phyloP scores from a whole-genome alignment of 2,329 filamentous ascomycete species.

The Epichloe hybrida region DNA sequence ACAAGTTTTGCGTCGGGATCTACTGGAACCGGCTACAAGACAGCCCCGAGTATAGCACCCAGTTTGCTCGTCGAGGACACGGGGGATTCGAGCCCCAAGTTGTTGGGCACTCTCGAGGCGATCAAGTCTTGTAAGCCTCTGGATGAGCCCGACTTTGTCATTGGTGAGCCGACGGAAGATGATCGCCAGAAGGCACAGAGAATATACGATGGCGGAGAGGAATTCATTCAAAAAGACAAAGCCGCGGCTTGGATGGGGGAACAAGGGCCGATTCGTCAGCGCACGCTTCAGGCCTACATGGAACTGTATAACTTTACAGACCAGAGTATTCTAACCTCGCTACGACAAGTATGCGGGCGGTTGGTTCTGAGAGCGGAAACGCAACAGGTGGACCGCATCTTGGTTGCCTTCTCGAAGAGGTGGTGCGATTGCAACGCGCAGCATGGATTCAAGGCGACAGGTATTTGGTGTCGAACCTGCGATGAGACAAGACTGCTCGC shows the following conservation, averaged over 20 bases:
- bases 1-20: slow-evolving; percentile 22
- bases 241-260: slow-evolving; percentile 86
- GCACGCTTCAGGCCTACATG: slow-evolving; percentile 68
- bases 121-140: slow-evolving; percentile 27
- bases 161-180: slow-evolving; percentile 49
- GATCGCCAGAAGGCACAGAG: slow-evolving; percentile 67
- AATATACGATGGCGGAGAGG: slow-evolving; percentile 75
- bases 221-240: slow-evolving; percentile 63
- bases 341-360: slow-evolving; percentile 70
- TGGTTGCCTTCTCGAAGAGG: slow-evolving; percentile 75
- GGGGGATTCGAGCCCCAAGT: slow-evolving; percentile 26
- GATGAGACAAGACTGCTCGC: neutral
- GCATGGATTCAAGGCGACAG: slow-evolving; percentile 81
- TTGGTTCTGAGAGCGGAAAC: slow-evolving; percentile 82
- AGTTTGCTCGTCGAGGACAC: slow-evolving; percentile 31
- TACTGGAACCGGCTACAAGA: slow-evolving; percentile 26
- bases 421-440: slow-evolving; percentile 91
- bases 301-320: slow-evolving; percentile 77
- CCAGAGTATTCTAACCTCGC: slow-evolving; percentile 62
- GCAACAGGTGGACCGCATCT: slow-evolving; percentile 88
- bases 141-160: slow-evolving; percentile 43
- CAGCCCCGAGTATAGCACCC: slow-evolving; percentile 28
- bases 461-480: slow-evolving; percentile 32
- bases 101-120: slow-evolving; percentile 17
- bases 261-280: slow-evolving; percentile 43